Evolutionary conservation across 139 green algal genomes (phyloP).

Genomic region (Astrephomene gubernaculifera): DNA sequence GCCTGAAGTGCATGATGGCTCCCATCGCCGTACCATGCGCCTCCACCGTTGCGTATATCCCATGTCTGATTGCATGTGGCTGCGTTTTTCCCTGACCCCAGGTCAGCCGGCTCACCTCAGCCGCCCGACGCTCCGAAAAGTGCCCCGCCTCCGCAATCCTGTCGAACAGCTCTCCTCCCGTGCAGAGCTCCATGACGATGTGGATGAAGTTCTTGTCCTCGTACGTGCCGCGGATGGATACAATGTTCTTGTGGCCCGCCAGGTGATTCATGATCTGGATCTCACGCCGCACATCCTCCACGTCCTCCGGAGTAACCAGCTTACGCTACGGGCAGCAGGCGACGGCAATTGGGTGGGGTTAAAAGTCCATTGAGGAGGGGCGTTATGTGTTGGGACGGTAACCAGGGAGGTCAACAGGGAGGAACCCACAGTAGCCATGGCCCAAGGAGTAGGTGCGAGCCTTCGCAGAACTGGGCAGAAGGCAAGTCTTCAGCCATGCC

Average conservation of each 20-base stretch:
- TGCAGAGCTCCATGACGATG: slow-evolving; percentile 85
- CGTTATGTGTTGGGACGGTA: too few relatives aligned
- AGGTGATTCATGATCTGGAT: slow-evolving; percentile 72
- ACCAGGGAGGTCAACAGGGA: too few relatives aligned
- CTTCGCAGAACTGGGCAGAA: too few relatives aligned
- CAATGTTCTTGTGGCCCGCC: slow-evolving; percentile 53
- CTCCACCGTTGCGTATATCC: too few relatives aligned
- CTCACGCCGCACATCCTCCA: slow-evolving; percentile 93
- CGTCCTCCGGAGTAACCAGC: slow-evolving; percentile 80
- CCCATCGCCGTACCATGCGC: too few relatives aligned
- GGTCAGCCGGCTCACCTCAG: slow-evolving; percentile 46
- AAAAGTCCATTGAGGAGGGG: background rate
- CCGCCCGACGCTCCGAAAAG: slow-evolving; percentile 69
- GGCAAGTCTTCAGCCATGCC: too few relatives aligned
- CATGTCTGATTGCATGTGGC: too few relatives aligned
- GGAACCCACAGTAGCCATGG: too few relatives aligned
- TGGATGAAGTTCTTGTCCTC: slow-evolving; percentile 80
- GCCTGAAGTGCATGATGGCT: too few relatives aligned
- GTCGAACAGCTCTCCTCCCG: slow-evolving; percentile 97
- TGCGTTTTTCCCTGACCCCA: too few relatives aligned
- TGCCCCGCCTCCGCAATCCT: slow-evolving; percentile 80
- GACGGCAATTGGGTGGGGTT: slow-evolving; percentile 12
- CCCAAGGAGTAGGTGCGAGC: too few relatives aligned
- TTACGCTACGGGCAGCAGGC: slow-evolving; percentile 91
- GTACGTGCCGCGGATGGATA: slow-evolving; percentile 32